Percentiles rank a stretch among this genome's conserved stretches.
phyloP scores from a whole-genome alignment of 768 basidiomycete species.

The Suillus alpinus region DNA sequence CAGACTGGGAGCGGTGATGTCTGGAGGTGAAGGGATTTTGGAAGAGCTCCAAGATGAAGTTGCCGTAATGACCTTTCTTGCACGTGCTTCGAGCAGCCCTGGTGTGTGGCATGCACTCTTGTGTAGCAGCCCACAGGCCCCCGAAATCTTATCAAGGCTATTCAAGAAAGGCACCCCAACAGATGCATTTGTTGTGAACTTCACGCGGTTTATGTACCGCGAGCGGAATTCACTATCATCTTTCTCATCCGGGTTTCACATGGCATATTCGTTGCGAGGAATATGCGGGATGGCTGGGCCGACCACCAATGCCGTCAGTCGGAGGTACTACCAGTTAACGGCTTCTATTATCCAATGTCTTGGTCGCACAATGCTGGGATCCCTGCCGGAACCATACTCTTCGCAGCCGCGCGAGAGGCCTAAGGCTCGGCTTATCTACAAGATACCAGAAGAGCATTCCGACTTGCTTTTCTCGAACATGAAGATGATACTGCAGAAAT shows the following conservation, averaged over 20 bases:
- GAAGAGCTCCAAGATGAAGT: slow-evolving; percentile 2
- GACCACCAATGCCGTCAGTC: background rate
- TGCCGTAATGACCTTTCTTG: background rate
- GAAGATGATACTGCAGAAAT: background rate
- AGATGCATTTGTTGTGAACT: slow-evolving; percentile 16
- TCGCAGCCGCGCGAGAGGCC: background rate
- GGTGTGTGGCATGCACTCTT: background rate
- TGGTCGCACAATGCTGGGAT: background rate
- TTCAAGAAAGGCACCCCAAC: background rate
- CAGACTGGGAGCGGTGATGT: background rate
- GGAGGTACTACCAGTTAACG: background rate
- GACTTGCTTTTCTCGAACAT: background rate
- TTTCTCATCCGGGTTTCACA: background rate
- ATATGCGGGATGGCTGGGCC: background rate
- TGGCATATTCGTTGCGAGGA: background rate
- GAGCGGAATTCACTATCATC: background rate
- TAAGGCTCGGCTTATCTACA: slow-evolving; percentile 1
- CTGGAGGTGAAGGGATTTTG: background rate
- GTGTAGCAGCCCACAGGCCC: background rate
- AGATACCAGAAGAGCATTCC: slow-evolving; percentile 4
- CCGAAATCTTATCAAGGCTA: background rate
- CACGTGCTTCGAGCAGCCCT: background rate
- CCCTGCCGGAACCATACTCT: background rate
- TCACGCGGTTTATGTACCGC: slow-evolving; percentile 30
- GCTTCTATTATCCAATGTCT: background rate